Evolutionary conservation across 441 rosid genomes (phyloP).

Genomic region (Populus hybrid): DNA sequence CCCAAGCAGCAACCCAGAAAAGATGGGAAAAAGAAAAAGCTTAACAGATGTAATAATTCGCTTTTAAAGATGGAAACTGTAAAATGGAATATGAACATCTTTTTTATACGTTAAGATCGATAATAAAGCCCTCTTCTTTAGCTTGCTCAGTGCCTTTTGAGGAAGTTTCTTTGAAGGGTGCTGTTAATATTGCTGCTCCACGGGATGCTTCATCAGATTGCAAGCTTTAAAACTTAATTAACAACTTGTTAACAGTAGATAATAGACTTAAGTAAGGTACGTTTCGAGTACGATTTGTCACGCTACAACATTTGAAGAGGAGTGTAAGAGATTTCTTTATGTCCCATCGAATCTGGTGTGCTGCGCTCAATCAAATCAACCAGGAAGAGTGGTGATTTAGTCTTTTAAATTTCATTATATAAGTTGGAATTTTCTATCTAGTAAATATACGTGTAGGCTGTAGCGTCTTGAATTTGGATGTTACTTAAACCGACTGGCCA

Average conservation of each 20-base stretch:
- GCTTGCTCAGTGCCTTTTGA: not conserved
- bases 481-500: not conserved
- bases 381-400: not conserved
- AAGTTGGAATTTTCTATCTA: not conserved
- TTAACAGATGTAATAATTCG: not conserved
- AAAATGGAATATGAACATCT: conserved; percentile 10
- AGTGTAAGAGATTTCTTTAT: not conserved
- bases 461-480: too few relatives aligned
- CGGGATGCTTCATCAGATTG: not conserved
- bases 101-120: conserved; percentile 10
- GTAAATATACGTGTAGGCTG: not conserved
- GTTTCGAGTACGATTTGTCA: conserved; percentile 8
- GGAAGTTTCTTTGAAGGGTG: conserved; percentile 28
- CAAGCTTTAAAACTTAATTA: not conserved
- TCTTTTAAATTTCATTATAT: too few relatives aligned
- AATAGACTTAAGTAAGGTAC: not conserved
- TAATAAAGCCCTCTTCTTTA: not conserved
- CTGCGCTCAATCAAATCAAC: not conserved
- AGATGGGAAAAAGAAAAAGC: conserved; percentile 7
- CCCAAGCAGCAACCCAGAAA: not conserved
- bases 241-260: not conserved
- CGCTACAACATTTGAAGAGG: not conserved
- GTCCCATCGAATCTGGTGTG: not conserved
- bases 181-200: conserved; percentile 2
- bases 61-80: conserved; percentile 26